A percentile compares a stretch with the other conserved stretches of the same genome.
phyloP scores from a whole-genome alignment of 179 eudicot species.

The Patellifolia procumbens region DNA sequence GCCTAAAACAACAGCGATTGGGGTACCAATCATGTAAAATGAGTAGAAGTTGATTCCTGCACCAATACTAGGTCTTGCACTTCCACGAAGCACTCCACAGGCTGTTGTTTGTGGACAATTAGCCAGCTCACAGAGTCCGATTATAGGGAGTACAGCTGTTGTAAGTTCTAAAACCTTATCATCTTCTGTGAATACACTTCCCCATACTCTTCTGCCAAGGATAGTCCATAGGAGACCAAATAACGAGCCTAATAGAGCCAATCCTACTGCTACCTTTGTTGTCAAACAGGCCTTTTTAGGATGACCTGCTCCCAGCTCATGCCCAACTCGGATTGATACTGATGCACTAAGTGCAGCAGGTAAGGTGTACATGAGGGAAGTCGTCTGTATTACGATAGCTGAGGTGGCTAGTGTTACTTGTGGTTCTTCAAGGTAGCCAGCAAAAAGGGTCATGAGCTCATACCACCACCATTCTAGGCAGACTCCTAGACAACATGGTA shows the following conservation, averaged over 20 bases:
- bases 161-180: conserved; percentile 65
- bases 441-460: conserved; percentile 80
- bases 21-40: conserved; percentile 78
- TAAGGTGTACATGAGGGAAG: conserved; percentile 79
- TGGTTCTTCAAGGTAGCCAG: conserved; percentile 76
- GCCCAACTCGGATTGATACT: conserved; percentile 79
- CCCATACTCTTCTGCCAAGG: conserved; percentile 72
- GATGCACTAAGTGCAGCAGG: conserved; percentile 81
- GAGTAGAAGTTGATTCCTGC: conserved; percentile 82
- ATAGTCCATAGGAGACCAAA: conserved; percentile 68
- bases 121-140: conserved; percentile 87
- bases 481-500: conserved; percentile 74
- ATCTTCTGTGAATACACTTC: conserved; percentile 64
- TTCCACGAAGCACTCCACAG: conserved; percentile 83
- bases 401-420: conserved; percentile 73
- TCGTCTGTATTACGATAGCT: conserved; percentile 88
- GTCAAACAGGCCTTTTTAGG: conserved; percentile 69
- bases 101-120: conserved; percentile 95
- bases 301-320: conserved; percentile 82
- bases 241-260: conserved; percentile 52
- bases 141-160: conserved; percentile 63
- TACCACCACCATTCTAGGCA: conserved; percentile 99
- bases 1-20: conserved; percentile 67
- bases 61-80: conserved; percentile 73
- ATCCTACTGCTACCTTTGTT: conserved; percentile 51